Evolutionary conservation across 2,329 filamentous ascomycete genomes (phyloP).

Genomic region (Rasamsonia emersonii): DNA sequence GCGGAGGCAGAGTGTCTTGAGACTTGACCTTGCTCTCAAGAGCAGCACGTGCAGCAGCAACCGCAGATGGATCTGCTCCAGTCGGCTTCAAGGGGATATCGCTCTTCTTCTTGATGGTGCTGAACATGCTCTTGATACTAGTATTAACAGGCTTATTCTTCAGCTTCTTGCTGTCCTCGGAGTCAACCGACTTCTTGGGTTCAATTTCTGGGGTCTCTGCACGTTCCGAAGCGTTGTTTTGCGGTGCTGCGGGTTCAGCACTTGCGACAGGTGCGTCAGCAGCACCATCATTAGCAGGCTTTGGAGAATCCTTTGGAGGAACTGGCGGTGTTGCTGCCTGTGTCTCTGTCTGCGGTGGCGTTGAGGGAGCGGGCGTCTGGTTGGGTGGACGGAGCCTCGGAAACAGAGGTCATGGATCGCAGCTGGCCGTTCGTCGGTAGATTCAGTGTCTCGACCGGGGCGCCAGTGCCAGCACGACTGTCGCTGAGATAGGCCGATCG

Average conservation of each 20-base stretch:
- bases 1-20: conserved; percentile 16
- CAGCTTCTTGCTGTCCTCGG: conserved; percentile 33
- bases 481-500: conserved; percentile 79
- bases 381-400: conserved; percentile 6
- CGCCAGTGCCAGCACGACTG: conserved; percentile 60
- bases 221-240: conserved; percentile 9
- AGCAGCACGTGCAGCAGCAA: conserved; percentile 36
- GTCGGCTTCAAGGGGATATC: conserved; percentile 26
- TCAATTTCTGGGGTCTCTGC: conserved; percentile 19
- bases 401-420: conserved; percentile 5
- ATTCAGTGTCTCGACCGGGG: conserved; percentile 38
- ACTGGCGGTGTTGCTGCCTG: conserved; percentile 5
- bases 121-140: conserved; percentile 38
- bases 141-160: conserved; percentile 35
- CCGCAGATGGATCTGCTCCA: conserved; percentile 25
- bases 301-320: conserved; percentile 13
- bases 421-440: conserved; percentile 27
- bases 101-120: conserved; percentile 30
- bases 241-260: conserved; percentile 12
- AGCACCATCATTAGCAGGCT: conserved; percentile 9
- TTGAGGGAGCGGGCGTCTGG: conserved; percentile 14
- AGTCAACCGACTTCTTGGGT: conserved; percentile 23
- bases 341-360: too few species aligned
- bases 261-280: conserved; percentile 11
- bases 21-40: conserved; percentile 30